Percentiles rank a stretch among this genome's conserved stretches.
Evolutionary conservation across 768 basidiomycete genomes (phyloP).

Genomic region (Cubamyces sp.): DNA sequence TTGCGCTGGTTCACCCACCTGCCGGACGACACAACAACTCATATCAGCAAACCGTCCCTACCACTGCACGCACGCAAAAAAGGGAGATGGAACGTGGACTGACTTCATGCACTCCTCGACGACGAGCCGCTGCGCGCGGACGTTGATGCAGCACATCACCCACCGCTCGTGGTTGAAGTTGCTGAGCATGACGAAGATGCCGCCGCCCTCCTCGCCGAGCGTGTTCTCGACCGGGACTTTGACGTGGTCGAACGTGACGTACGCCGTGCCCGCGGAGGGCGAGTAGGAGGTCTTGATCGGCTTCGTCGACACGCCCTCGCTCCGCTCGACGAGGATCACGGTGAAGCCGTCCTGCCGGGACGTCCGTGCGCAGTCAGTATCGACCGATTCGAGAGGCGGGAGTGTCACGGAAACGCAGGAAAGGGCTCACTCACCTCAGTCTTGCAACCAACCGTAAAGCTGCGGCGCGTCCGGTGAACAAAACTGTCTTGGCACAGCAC

Average conservation of each 20-base stretch:
- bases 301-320: conserved; percentile 80
- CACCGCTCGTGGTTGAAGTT: conserved; percentile 97
- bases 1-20: conserved; percentile 88
- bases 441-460: conserved; percentile 76
- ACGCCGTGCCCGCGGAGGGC: conserved; percentile 82
- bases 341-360: conserved; percentile 60
- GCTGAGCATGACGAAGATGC: conserved; percentile 61
- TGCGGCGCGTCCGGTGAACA: conserved; percentile 6
- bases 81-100: conserved; percentile 19
- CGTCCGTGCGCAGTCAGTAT: no score
- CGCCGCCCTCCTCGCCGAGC: conserved; percentile 79
- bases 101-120: conserved; percentile 86
- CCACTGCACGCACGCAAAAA: no score
- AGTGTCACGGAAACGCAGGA: conserved; percentile 1
- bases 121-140: conserved; percentile 62
- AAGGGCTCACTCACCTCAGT: conserved; percentile 46
- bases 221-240: conserved; percentile 87
- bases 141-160: conserved; percentile 83
- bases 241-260: conserved; percentile 80
- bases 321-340: conserved; percentile 85
- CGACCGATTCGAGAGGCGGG: conserved; percentile 20
- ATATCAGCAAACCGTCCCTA: not conserved
- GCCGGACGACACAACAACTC: not conserved
- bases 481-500: not conserved
- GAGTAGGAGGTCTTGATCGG: conserved; percentile 91